phyloP scores from a whole-genome alignment of 768 basidiomycete species.

The Cystobasidium ongulense region DNA sequence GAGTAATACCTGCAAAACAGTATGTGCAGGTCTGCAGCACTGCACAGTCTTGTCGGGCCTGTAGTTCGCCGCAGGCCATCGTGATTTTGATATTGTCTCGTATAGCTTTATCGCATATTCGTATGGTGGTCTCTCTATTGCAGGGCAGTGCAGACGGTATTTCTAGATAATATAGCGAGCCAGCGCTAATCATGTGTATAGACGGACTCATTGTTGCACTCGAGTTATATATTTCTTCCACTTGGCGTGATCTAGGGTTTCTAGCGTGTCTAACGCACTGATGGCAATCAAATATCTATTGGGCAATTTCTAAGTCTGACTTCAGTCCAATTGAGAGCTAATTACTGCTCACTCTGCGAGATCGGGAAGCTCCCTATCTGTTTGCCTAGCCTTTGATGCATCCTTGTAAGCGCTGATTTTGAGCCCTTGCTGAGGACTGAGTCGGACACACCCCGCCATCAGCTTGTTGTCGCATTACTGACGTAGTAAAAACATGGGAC shows the following conservation, averaged over 20 bases:
- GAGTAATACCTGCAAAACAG: too few species aligned
- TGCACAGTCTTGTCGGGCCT: too few species aligned
- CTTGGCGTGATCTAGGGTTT: constrained; percentile 13
- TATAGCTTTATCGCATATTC: too few species aligned
- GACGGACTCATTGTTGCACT: neutral
- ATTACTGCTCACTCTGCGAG: constrained; percentile 12
- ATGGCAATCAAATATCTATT: constrained; percentile 13
- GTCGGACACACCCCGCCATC: neutral
- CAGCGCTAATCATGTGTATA: too few species aligned
- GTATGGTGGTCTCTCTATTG: too few species aligned
- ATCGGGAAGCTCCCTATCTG: constrained; percentile 21
- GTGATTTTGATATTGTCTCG: too few species aligned
- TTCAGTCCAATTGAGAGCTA: neutral
- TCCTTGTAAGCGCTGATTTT: constrained; percentile 72
- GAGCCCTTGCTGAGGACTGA: constrained; percentile 61
- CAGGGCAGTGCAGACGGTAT: too few species aligned
- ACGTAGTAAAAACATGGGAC: neutral
- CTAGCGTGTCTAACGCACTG: constrained; percentile 3
- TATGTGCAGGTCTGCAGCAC: too few species aligned
- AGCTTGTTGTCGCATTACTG: neutral
- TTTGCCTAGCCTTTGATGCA: constrained; percentile 14
- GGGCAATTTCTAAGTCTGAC: neutral
- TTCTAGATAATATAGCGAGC: too few species aligned
- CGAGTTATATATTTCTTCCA: constrained; percentile 17
- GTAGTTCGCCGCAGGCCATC: too few species aligned